Percentiles rank a stretch among this genome's conserved stretches.
phyloP scores from a whole-genome alignment of 176 grass and related monocot species.

The Oryza brachyantha region DNA sequence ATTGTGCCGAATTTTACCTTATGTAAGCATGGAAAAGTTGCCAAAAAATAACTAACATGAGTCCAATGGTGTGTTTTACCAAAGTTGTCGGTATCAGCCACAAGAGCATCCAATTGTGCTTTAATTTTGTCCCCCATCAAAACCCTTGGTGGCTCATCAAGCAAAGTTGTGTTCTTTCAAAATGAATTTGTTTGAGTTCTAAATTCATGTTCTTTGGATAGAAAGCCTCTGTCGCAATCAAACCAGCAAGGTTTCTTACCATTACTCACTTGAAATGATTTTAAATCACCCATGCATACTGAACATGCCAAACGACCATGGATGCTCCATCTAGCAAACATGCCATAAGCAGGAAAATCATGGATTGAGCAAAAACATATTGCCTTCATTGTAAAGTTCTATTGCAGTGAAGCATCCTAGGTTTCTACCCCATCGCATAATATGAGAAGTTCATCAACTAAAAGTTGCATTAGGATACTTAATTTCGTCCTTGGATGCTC shows the following conservation, averaged over 20 bases:
- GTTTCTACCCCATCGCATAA: neutral
- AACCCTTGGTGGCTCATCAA: neutral
- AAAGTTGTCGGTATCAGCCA: neutral
- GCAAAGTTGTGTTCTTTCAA: neutral
- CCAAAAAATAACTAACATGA: neutral
- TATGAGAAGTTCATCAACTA: neutral
- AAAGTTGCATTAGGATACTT: neutral
- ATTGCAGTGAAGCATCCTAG: neutral
- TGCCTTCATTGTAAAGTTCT: neutral
- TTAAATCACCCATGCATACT: neutral
- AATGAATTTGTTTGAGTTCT: conserved; percentile 1
- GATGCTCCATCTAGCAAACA: conserved; percentile 9
- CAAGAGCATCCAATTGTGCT: neutral
- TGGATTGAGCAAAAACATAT: neutral
- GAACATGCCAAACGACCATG: neutral
- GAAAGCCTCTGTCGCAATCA: neutral
- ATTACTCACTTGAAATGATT: neutral
- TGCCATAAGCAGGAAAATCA: neutral
- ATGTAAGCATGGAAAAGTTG: neutral
- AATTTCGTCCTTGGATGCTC: neutral
- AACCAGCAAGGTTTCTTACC: neutral
- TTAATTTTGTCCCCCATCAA: neutral
- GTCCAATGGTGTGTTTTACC: neutral
- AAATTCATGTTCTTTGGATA: neutral
- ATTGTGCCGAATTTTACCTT: neutral